Evolutionary conservation across 2,329 filamentous ascomycete species (phyloP).

Genomic region (Onygenales sp.): DNA sequence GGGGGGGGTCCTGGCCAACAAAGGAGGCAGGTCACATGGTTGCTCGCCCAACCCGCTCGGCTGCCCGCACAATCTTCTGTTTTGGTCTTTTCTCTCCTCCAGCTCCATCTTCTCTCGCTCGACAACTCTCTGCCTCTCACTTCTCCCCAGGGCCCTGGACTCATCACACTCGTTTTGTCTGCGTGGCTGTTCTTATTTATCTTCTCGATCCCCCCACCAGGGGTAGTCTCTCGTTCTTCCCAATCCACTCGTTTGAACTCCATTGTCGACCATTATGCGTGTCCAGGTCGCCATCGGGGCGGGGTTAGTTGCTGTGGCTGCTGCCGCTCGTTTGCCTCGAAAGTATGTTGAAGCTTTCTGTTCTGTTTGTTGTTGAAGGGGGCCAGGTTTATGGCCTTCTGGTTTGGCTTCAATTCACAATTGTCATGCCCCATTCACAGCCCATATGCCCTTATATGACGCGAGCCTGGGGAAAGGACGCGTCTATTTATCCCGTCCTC

Average conservation of each 20-base stretch:
- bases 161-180: background rate
- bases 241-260: background rate
- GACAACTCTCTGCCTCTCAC: background rate
- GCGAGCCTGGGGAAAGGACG: background rate
- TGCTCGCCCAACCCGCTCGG: no score
- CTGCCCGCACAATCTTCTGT: background rate
- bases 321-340: constrained; percentile 1
- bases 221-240: background rate
- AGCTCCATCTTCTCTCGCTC: background rate
- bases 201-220: background rate
- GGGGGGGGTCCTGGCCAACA: no score
- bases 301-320: background rate
- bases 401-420: background rate
- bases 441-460: background rate
- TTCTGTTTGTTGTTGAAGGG: background rate
- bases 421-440: background rate
- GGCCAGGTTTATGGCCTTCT: background rate
- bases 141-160: background rate
- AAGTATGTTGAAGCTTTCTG: background rate
- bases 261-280: background rate
- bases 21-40: no score
- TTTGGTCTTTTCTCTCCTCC: background rate
- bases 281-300: background rate
- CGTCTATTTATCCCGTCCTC: background rate
- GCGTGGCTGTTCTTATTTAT: background rate